Base-by-base conservation (phyloP, 805 yeast species). In the Kuraishia ogatae region DNA sequence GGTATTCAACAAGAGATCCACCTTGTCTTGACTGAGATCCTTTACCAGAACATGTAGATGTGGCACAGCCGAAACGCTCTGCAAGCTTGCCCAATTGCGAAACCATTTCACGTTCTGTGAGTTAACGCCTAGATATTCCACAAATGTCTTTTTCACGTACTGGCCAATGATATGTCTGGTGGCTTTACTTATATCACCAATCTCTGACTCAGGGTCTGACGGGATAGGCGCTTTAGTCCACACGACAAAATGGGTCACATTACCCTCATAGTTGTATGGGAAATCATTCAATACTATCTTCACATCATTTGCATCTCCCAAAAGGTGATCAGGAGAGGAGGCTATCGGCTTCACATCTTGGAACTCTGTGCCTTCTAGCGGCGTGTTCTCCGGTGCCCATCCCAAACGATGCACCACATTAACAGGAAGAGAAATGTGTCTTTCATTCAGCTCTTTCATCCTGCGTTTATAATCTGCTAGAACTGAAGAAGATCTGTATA, bases 1-100 rank as follows among this genome's bases (percentile, higher is more conserved):
- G 1, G 67, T 62, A 7, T 54, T 49, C 0, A 64, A 17, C 1
- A 64, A 56, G 24, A 50, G 54, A 2, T 58, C 54, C 6, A 69
- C 52, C 13, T 66, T 62, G 2, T 66, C 68, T 13, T 60, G 50
- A 2, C 64, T 59, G 23, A 75, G 61, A n/a, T 74, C 78, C 51
- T 71, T 76, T 13, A 87, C 59, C 28, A 87, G 62, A 1, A 86
- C 79, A 66, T 87, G 94, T n/a, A 86, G 70, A 64, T 87, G 94
- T 23, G 90, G 84, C 39, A 87, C 71, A 29, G 80, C 74, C 59
- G 73, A 77, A 5, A 87, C 84, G 64, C 90, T 84, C 64, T 87
- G 94, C 48, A 87, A 66, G 6, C 78, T 74, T 7, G 84, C 78
- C 81, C 87, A 86, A 64, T 87, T 87, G 60, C 86, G 77, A 66